Base-by-base conservation (phyloP, 2,329 filamentous ascomycete genomes). In the Fusarium dimerum region DNA sequence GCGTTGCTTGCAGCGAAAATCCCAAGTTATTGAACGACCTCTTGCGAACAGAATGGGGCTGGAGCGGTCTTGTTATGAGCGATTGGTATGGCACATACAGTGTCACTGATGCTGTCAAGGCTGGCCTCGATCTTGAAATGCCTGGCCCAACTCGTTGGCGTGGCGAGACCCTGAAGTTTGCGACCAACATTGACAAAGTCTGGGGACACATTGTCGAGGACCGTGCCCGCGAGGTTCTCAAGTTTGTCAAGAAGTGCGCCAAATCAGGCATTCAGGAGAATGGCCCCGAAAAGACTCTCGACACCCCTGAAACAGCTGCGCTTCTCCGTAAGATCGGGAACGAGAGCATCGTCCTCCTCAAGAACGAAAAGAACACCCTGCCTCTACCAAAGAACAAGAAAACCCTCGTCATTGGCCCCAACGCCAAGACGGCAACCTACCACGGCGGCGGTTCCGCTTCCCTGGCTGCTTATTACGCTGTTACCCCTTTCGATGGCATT, bases 401-500 rank as follows among this genome's bases (percentile, higher is more conserved):
- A 60, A 83, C 80, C 0, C 73, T 83, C 18, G 71, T 85, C 30
- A 73, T 85, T 30, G 82, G 82, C 0, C 81, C 81, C 15, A 84
- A 84, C 57, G 80, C 81, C 9, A 83, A 82, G 64, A 67, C 78
- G 41, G 75, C 80, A 1, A 79, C 77, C 2, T 83, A 82, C 57
- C 79, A 85, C 60, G 86, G 86, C 36, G 86, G 86, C 51, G 86
- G 86, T 17, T 87, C 84, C 5, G 86, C 86, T 2, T 79, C 83
- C 1, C 69, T 84, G 29, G 70, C 71, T 10, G 75, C 80, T 7
- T 89, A 88, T 71, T 85, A 87, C 52, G 87, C 87, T 44, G 78
- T 91, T 17, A 90, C 85, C 1, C 89, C 88, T 2, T 84, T 87
- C 26, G 86, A 89, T 51, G 88, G 87, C 7, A 89, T 92, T 61